These are phyloP conservation scores for Hypomyces perniciosus DNA, from an alignment of 2,329 filamentous ascomycete species.

Conservation along the genomic window DNA sequence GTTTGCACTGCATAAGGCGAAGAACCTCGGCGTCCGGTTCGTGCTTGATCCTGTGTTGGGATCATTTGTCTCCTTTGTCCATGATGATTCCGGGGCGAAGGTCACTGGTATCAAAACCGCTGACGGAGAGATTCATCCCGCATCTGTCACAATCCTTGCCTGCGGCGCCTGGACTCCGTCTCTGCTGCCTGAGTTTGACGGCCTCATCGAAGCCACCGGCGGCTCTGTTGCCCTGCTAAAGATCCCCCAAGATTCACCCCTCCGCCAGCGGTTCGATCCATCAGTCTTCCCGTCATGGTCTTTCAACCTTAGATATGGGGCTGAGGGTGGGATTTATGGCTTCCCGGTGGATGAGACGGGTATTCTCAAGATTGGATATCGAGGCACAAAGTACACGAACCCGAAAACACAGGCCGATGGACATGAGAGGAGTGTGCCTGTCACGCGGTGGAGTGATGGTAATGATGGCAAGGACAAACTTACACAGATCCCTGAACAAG, in stretches of 20 bases:
- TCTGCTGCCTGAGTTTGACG: constrained; percentile 34
- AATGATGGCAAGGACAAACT: background rate
- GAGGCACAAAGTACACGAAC: constrained; percentile 46
- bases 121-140: constrained; percentile 28
- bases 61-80: constrained; percentile 22
- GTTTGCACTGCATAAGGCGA: constrained; percentile 38
- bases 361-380: constrained; percentile 44
- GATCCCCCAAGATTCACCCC: constrained; percentile 27
- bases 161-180: constrained; percentile 40
- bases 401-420: constrained; percentile 31
- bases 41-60: constrained; percentile 31
- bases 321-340: constrained; percentile 40
- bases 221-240: constrained; percentile 39
- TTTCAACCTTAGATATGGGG: constrained; percentile 28
- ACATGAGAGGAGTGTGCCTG: constrained; percentile 32
- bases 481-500: constrained; percentile 23
- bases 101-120: constrained; percentile 33
- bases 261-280: constrained; percentile 27
- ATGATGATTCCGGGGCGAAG: constrained; percentile 13
- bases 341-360: constrained; percentile 39
- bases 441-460: constrained; percentile 29
- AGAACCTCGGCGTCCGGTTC: constrained; percentile 34
- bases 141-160: constrained; percentile 32
- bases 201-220: constrained; percentile 42
- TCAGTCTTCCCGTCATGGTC: constrained; percentile 41